Base-by-base conservation (phyloP, 352 stramenopile species). In the Globisporangium yorkense region DNA sequence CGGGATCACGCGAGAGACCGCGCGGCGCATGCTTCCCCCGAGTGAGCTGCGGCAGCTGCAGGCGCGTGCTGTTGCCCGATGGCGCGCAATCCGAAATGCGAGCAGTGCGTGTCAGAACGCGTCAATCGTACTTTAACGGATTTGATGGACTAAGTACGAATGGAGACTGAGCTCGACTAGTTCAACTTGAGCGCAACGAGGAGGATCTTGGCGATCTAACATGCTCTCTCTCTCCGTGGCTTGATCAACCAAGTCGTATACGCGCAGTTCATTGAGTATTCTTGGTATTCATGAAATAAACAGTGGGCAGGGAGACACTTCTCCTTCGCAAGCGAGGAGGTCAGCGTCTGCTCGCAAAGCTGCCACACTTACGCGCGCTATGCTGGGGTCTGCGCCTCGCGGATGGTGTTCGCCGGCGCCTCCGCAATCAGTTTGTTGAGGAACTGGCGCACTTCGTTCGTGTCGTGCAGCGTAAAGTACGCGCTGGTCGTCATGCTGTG, bases 401-500 rank as follows among this genome's bases (percentile, higher is more conserved):
- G 31, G 44, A 1, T 49, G 44, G 20, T 49, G n/a, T 52, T 63
- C n/a, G 40, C 40, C 6, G 43, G 20, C 20, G 46, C 60, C 59
- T 70, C 78, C 5, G 74, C 59, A 27, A 87, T 70, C 51, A 94
- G 69, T 33, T 70, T 71, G 62, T 90, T 83, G 21, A 94, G 70
- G 63, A 94, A 92, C 53, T 85, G 60, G 45, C 73, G 74, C 27
- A 94, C 84, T 49, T 94, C 68, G 35, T 74, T 75, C 29, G 81
- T 89, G 61, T 94, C 79, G 12, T 85, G 74, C 47, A 94, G 77
- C 39, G 81, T 92, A 59, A 88, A 92, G 45, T 72, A 87, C 10
- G 84, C 84, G 33, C 75, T 77, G 0, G 84, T 92, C 24, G 67
- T 68, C 59, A 67, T 72, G 61, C 80, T 92, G 51, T 86, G 68